Evolutionary conservation across 2,329 filamentous ascomycete species (phyloP).

Genomic region (Dendryphion nanum): DNA sequence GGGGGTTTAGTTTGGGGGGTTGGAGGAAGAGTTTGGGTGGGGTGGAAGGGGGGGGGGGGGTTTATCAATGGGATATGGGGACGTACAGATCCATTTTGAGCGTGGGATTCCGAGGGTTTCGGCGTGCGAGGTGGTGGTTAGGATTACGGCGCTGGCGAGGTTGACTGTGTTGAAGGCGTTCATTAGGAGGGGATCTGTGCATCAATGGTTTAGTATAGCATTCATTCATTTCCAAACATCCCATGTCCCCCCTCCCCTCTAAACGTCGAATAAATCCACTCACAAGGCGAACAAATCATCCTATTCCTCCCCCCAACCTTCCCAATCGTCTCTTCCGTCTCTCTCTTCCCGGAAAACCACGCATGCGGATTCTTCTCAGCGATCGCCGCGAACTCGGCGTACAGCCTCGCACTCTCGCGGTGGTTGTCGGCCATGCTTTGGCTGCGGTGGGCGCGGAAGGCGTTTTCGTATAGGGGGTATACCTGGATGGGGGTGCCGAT

Average conservation of each 20-base stretch:
- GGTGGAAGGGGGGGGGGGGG: too few relatives aligned
- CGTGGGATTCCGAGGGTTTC: conserved; percentile 53
- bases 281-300: conserved; percentile 69
- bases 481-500: conserved; percentile 65
- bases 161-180: conserved; percentile 72
- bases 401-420: conserved; percentile 58
- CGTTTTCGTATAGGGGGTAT: conserved; percentile 67
- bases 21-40: too few relatives aligned
- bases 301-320: conserved; percentile 58
- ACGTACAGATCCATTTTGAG: conserved; percentile 62
- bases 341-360: conserved; percentile 56
- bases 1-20: too few relatives aligned
- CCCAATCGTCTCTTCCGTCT: conserved; percentile 53
- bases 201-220: too few relatives aligned
- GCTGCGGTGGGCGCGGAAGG: conserved; percentile 55
- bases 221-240: too few relatives aligned
- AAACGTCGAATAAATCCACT: too few relatives aligned
- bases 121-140: conserved; percentile 60
- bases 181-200: conserved; percentile 64
- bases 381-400: conserved; percentile 60
- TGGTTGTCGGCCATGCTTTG: conserved; percentile 59
- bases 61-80: too few relatives aligned
- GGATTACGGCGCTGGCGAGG: conserved; percentile 58
- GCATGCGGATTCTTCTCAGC: conserved; percentile 54
- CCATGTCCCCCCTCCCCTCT: too few relatives aligned